A percentile compares a stretch with the other conserved stretches of the same genome.
Evolutionary conservation across 2,329 filamentous ascomycete genomes (phyloP).

Genomic region (Diaporthe citri): DNA sequence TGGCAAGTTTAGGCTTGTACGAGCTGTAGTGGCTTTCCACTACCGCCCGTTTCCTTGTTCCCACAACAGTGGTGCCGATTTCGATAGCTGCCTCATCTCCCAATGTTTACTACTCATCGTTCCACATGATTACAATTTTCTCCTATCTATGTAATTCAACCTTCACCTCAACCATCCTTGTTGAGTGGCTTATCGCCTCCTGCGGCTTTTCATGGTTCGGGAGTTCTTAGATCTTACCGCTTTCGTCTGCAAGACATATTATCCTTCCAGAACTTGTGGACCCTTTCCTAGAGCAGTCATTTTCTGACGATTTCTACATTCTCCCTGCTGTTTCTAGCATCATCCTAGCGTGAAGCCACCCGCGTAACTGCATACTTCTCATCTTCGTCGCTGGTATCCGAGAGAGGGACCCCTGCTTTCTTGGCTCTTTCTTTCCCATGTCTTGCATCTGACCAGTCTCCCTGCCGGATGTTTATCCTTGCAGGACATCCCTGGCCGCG

Average conservation of each 20-base stretch:
- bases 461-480: neutral
- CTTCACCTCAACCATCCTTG: neutral
- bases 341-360: neutral
- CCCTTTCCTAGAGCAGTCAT: slow-evolving; percentile 3
- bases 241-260: neutral
- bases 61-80: neutral
- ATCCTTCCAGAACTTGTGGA: neutral
- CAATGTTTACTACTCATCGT: neutral
- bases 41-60: neutral
- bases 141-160: neutral
- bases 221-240: neutral
- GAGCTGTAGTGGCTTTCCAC: slow-evolving; percentile 9
- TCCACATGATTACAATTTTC: neutral
- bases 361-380: neutral
- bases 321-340: neutral
- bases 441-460: slow-evolving; percentile 6
- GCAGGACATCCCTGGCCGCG: neutral
- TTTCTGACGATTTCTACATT: slow-evolving; percentile 2
- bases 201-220: neutral
- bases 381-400: slow-evolving; percentile 18
- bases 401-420: neutral
- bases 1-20: neutral
- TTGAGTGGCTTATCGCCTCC: neutral
- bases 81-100: neutral
- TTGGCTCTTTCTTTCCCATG: neutral